A percentile compares a stretch with the other conserved stretches of the same genome.
These are phyloP conservation scores for Calonectria crousiana DNA, from an alignment of 2,329 filamentous ascomycete species.

Conservation along the genomic window DNA sequence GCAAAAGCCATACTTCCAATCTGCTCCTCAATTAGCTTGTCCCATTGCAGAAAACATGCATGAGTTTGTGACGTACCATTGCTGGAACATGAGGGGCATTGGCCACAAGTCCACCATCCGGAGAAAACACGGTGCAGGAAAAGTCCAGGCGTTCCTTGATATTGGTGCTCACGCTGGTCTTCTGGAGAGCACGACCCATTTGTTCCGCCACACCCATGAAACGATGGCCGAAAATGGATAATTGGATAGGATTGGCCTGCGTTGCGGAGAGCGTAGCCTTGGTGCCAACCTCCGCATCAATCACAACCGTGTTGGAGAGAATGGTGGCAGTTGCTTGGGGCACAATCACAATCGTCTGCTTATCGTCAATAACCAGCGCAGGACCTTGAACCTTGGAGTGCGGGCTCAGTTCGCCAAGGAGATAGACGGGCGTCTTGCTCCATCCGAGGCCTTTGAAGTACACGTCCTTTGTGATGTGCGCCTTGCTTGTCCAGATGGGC, in stretches of 20 bases:
- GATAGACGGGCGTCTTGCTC: conserved; percentile 82
- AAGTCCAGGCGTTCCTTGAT: conserved; percentile 86
- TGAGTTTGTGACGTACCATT: background rate
- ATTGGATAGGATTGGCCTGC: conserved; percentile 79
- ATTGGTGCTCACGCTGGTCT: conserved; percentile 83
- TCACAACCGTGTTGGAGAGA: conserved; percentile 86
- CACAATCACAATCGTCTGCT: conserved; percentile 90
- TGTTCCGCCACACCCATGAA: conserved; percentile 90
- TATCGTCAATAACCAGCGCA: conserved; percentile 86
- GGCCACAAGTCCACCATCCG: conserved; percentile 78
- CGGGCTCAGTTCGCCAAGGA: conserved; percentile 77
- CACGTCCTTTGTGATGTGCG: conserved; percentile 74
- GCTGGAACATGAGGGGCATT: conserved; percentile 80
- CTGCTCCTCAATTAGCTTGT: conserved; percentile 54
- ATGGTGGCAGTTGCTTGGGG: conserved; percentile 82
- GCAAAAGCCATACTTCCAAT: conserved; percentile 87
- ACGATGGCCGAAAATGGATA: conserved; percentile 82
- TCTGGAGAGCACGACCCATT: conserved; percentile 83
- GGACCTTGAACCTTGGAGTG: conserved; percentile 82
- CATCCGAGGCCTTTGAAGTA: conserved; percentile 84
- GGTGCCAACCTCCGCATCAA: conserved; percentile 75
- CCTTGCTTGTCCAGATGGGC: conserved; percentile 67
- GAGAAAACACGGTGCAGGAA: conserved; percentile 82
- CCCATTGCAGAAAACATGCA: too few relatives aligned
- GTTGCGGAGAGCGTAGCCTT: conserved; percentile 36